Percentiles rank a stretch among this genome's conserved stretches.
These are phyloP conservation scores for Chloranthus sessilifolius DNA, from an alignment of 164 flowering plant genomes.

Conservation along the genomic window DNA sequence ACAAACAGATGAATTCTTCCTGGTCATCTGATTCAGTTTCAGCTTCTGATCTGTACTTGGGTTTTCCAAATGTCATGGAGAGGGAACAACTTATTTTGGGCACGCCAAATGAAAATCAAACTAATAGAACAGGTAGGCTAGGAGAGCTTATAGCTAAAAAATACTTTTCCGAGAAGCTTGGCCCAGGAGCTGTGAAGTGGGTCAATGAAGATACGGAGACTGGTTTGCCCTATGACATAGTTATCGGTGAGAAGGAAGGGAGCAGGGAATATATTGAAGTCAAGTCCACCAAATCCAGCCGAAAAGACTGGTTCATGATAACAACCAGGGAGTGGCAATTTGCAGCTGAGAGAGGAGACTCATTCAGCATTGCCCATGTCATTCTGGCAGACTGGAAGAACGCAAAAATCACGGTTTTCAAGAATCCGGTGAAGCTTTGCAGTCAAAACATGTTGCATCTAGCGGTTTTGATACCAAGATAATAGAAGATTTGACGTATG, in stretches of 20 bases:
- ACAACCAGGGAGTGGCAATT: conserved; percentile 79
- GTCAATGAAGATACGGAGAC: conserved; percentile 69
- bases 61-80: conserved; percentile 14
- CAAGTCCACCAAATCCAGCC: conserved; percentile 65
- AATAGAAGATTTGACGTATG: too few relatives aligned
- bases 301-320: conserved; percentile 80
- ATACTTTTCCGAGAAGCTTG: conserved; percentile 39
- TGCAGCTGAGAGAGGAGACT: conserved; percentile 70
- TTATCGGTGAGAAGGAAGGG: conserved; percentile 34
- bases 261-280: conserved; percentile 70
- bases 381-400: conserved; percentile 30
- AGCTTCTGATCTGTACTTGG: conserved; percentile 2
- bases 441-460: conserved; percentile 47
- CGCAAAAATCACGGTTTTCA: conserved; percentile 51
- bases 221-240: conserved; percentile 78
- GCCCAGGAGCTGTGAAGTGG: conserved; percentile 51
- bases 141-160: conserved; percentile 76
- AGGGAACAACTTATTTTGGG: conserved; percentile 44
- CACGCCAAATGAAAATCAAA: conserved; percentile 33
- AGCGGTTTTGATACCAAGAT: conserved; percentile 52
- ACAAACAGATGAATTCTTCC: conserved; percentile 6
- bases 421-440: conserved; percentile 60
- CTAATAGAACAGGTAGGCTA: conserved; percentile 49
- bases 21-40: conserved; percentile 21
- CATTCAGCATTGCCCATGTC: conserved; percentile 72